These are phyloP conservation scores for Ustilago curta DNA, from an alignment of 1,284 basidiomycete genomes.

Conservation along the genomic window DNA sequence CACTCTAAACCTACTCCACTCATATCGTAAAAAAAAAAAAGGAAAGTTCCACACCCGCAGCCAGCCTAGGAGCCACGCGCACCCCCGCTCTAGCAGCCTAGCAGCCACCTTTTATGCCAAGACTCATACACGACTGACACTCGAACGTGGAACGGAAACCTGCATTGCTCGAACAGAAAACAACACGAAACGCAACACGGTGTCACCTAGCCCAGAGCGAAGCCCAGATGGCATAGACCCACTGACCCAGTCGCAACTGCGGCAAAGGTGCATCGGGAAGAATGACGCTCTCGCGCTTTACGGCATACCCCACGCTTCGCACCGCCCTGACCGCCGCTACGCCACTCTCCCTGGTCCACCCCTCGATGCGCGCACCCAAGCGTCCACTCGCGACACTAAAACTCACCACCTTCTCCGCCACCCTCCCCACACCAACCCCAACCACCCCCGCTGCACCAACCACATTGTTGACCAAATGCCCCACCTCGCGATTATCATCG, in stretches of 20 bases:
- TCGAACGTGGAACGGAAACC: too few relatives aligned
- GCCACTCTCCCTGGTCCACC: constrained; percentile 14
- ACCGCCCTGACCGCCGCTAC: constrained; percentile 6
- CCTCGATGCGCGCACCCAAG: constrained; percentile 28
- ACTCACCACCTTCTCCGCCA: constrained; percentile 10
- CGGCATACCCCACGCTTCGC: constrained; percentile 1
- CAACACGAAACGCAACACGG: too few relatives aligned
- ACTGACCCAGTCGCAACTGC: constrained; percentile 13
- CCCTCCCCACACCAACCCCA: background rate
- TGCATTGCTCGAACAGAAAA: too few relatives aligned
- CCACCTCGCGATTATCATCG: constrained; percentile 38
- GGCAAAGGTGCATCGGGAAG: constrained; percentile 28
- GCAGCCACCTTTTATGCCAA: too few relatives aligned
- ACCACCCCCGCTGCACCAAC: constrained; percentile 6
- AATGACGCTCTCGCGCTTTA: background rate
- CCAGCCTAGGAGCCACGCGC: too few relatives aligned
- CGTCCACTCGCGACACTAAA: constrained; percentile 29
- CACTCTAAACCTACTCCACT: too few relatives aligned
- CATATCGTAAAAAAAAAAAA: too few relatives aligned
- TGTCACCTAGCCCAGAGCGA: constrained; percentile 46
- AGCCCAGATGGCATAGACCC: constrained; percentile 38
- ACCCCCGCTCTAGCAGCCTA: too few relatives aligned
- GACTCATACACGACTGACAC: too few relatives aligned
- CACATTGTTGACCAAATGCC: constrained; percentile 4
- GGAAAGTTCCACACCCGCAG: too few relatives aligned